These are phyloP conservation scores for Dipteronia sinensis DNA, from an alignment of 345 rosid genomes.

Conservation along the genomic window DNA sequence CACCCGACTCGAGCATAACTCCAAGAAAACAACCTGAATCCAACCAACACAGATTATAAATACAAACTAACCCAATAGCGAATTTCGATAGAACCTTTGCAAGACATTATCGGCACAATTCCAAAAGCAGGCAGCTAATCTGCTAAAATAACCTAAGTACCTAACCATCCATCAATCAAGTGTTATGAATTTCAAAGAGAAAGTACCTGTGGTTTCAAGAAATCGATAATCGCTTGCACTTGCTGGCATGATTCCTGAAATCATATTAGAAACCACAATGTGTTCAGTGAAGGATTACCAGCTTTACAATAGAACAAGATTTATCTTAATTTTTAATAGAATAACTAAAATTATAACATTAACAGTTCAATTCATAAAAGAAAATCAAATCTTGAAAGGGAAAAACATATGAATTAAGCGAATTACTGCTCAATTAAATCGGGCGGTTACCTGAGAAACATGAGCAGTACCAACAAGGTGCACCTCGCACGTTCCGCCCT, in stretches of 20 bases:
- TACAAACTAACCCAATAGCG: slow-evolving; percentile 11
- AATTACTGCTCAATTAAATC: background rate
- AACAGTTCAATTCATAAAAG: background rate
- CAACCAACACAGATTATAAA: background rate
- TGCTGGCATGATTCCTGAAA: slow-evolving; percentile 85
- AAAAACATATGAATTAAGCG: background rate
- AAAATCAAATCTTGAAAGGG: background rate
- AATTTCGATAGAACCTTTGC: slow-evolving; percentile 3
- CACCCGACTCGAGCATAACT: slow-evolving; percentile 83
- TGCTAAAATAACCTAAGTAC: slow-evolving; percentile 22
- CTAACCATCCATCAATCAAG: slow-evolving; percentile 28
- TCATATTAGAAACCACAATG: background rate
- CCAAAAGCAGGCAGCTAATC: slow-evolving; percentile 27
- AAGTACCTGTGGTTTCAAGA: slow-evolving; percentile 90
- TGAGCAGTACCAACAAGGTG: slow-evolving; percentile 91
- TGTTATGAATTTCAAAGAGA: slow-evolving; percentile 28
- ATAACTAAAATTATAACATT: background rate
- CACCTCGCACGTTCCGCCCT: slow-evolving; percentile 79
- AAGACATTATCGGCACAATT: background rate
- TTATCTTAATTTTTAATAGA: background rate
- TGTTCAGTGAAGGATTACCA: background rate
- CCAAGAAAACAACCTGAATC: slow-evolving; percentile 88
- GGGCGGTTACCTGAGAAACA: slow-evolving; percentile 69
- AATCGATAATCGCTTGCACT: slow-evolving; percentile 75
- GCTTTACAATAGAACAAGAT: background rate